Evolutionary conservation across 1,284 basidiomycete species (phyloP).

Genomic region (Athelia psychrophila): DNA sequence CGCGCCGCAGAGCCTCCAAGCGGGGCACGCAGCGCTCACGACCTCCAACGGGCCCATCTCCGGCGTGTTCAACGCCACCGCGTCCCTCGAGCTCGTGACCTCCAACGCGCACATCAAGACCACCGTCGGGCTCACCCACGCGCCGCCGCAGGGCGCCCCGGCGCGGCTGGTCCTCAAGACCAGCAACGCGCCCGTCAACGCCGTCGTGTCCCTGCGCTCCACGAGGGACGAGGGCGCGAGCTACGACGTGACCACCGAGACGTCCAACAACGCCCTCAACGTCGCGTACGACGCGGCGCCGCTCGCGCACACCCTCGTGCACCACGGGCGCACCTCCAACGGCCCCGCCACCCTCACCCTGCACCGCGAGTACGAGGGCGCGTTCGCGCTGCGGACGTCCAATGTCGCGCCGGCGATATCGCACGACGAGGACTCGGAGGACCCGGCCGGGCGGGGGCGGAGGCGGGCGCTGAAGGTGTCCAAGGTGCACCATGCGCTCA

Average conservation of each 20-base stretch:
- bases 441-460: conserved; percentile 38
- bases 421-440: conserved; percentile 20
- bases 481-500: neutral
- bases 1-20: conserved; percentile 13
- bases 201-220: conserved; percentile 22
- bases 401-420: conserved; percentile 19
- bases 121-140: conserved; percentile 24
- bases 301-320: conserved; percentile 31
- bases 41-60: conserved; percentile 29
- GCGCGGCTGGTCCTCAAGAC: conserved; percentile 16
- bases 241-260: conserved; percentile 29
- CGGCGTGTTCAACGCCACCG: conserved; percentile 31
- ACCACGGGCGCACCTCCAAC: conserved; percentile 30
- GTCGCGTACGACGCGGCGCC: conserved; percentile 34
- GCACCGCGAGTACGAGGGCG: conserved; percentile 41
- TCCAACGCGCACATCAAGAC: conserved; percentile 28
- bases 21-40: conserved; percentile 19
- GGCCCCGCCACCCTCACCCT: conserved; percentile 28
- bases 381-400: conserved; percentile 29
- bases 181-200: conserved; percentile 27
- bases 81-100: conserved; percentile 27
- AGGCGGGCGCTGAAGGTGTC: conserved; percentile 17
- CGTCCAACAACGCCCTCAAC: conserved; percentile 26
- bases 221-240: conserved; percentile 22
- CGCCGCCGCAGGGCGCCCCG: conserved; percentile 14